Evolutionary conservation across 2,329 filamentous ascomycete genomes (phyloP), one percentile per base, ranked within the genome.

Genomic region (Aspergillus sergii): DNA sequence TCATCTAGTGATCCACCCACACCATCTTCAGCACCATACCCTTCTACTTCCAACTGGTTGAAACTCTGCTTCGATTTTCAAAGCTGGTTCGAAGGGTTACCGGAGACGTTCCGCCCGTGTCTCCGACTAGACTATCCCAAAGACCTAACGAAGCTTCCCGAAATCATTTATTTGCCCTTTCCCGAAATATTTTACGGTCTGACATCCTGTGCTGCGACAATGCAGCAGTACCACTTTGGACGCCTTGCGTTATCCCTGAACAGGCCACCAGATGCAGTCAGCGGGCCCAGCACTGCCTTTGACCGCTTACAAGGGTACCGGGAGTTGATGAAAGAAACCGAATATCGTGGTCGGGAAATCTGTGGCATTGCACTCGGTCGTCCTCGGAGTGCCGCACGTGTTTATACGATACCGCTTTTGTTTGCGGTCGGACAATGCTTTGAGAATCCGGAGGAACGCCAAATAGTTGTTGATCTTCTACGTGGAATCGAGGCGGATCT

Each of bases 141-240:
- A 56, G 70, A 75, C 51, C 30, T 74, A 7, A 71, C 74, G 5
- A 69, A 71, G n/a, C 54, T 69, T 41, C 72, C 77, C 0, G 76
- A 78, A 12, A 64, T 71, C 57, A 72, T 71, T 28, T 64, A 63
- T 58, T 72, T 72, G 53, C 79, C 78, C 64, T 87, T 83, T 72
- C 82, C 75, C 0, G 85, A 88, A 68, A 81, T 88, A 9, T 89
- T 87, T 82, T 89, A 87, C 71, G 83, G 83, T 58, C 80, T 86
- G 0, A 82, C 87, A 0, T 85, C 88, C 74, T 89, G 86, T 72
- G 87, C 86, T 0, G 84, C 86, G 4, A 84, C 87, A 0, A 88
- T 89, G 83, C 87, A 89, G 69, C 83, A 83, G 63, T 89, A 88
- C 66, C 85, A 90, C 69, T 89, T 90, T 79, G 86, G 86, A 1